A percentile compares a stretch with the other conserved stretches of the same genome.
Evolutionary conservation across 176 grass and related monocot genomes (phyloP).

Genomic region (Saccharum officinarum): DNA sequence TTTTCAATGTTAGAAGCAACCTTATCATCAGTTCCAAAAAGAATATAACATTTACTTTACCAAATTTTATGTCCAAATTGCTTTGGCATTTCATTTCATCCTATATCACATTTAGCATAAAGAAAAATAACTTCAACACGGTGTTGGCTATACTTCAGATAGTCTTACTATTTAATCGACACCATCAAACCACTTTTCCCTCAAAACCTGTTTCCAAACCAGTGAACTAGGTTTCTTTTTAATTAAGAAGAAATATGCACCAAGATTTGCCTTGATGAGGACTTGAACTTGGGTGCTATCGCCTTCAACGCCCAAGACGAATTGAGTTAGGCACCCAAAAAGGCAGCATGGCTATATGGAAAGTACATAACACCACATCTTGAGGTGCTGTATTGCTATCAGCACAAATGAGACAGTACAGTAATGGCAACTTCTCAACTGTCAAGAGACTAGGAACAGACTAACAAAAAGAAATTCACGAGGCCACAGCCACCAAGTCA

Average conservation of each 20-base stretch:
- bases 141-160: conserved; percentile 51
- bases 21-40: neutral
- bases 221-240: neutral
- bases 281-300: neutral
- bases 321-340: neutral
- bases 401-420: neutral
- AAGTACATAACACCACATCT: neutral
- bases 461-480: neutral
- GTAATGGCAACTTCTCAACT: neutral
- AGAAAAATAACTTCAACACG: neutral
- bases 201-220: conserved; percentile 14
- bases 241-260: neutral
- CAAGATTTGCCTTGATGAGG: neutral
- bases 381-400: neutral
- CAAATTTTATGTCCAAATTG: neutral
- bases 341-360: neutral
- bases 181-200: neutral
- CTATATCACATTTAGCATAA: neutral
- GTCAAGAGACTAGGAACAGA: neutral
- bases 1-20: too few species aligned
- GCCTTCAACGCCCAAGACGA: neutral
- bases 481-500: neutral
- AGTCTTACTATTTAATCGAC: neutral
- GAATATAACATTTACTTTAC: conserved; percentile 10
- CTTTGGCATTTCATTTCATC: neutral